Conservation (phyloP, 495 filamentous ascomycete genomes). For the Bacidia gigantensis region DNA sequence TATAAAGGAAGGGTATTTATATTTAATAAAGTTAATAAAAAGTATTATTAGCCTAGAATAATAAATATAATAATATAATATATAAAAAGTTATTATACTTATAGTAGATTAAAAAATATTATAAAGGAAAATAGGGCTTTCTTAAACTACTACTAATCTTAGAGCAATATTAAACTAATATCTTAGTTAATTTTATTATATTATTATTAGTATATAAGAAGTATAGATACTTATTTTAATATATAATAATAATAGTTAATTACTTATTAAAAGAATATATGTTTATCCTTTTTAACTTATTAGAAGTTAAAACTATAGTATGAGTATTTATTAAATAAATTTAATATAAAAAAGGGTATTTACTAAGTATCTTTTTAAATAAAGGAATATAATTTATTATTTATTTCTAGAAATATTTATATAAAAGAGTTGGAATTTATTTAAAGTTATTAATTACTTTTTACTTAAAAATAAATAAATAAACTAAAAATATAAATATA, state of each 20-base stretch:
- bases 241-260: neutral
- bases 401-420: neutral
- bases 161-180: neutral
- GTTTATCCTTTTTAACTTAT: neutral
- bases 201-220: neutral
- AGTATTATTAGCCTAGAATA: constrained; percentile 1
- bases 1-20: neutral
- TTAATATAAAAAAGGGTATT: neutral
- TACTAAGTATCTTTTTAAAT: neutral
- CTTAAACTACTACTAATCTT: neutral
- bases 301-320: neutral
- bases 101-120: neutral
- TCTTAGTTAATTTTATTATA: neutral
- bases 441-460: constrained; percentile 1
- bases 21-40: constrained; percentile 1
- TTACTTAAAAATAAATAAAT: constrained; percentile 3
- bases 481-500: constrained; percentile 3
- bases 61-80: neutral
- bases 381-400: neutral
- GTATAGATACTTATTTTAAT: neutral
- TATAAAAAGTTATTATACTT: constrained; percentile 4
- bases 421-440: neutral
- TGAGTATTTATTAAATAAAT: neutral
- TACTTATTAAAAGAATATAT: neutral
- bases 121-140: constrained; percentile 1